Percentiles rank a stretch among this genome's conserved stretches.
Evolutionary conservation across 352 stramenopile species (phyloP).

Genomic region (Phytophthora sansomeana): DNA sequence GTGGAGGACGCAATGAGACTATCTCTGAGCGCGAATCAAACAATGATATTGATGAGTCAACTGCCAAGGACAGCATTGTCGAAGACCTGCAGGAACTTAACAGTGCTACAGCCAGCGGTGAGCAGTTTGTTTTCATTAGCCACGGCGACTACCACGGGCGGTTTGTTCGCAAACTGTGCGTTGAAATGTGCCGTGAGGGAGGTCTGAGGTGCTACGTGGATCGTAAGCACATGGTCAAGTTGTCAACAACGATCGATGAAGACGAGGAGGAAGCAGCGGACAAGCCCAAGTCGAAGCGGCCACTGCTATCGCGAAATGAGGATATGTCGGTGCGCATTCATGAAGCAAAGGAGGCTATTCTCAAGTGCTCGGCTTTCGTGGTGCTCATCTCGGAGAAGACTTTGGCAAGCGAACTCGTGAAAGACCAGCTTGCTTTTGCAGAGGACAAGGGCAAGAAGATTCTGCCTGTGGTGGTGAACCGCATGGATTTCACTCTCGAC

Average conservation of each 20-base stretch:
- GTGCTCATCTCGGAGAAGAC: slow-evolving; percentile 82
- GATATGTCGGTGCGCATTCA: slow-evolving; percentile 81
- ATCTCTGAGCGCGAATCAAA: slow-evolving; percentile 32
- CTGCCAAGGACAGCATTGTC: slow-evolving; percentile 61
- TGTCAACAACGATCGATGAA: slow-evolving; percentile 34
- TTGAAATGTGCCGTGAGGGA: slow-evolving; percentile 69
- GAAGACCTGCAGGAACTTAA: slow-evolving; percentile 66
- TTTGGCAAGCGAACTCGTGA: slow-evolving; percentile 71
- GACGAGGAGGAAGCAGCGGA: slow-evolving; percentile 37
- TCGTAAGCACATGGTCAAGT: slow-evolving; percentile 45
- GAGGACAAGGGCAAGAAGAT: slow-evolving; percentile 90
- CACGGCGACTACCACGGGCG: slow-evolving; percentile 77
- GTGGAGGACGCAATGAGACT: slow-evolving; percentile 18
- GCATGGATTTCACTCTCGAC: slow-evolving; percentile 69
- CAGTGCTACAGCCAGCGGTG: slow-evolving; percentile 56
- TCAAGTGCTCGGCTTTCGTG: slow-evolving; percentile 82
- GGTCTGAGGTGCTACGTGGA: slow-evolving; percentile 80
- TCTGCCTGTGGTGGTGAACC: slow-evolving; percentile 75
- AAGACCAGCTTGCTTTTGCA: slow-evolving; percentile 82
- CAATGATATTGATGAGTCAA: slow-evolving; percentile 22
- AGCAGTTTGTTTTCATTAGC: slow-evolving; percentile 89
- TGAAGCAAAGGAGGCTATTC: slow-evolving; percentile 83
- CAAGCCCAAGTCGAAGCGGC: slow-evolving; percentile 11
- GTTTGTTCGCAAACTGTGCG: slow-evolving; percentile 78
- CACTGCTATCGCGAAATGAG: slow-evolving; percentile 38